Conservation (phyloP, 495 filamentous ascomycete genomes). For the Trichoderma reesei region DNA sequence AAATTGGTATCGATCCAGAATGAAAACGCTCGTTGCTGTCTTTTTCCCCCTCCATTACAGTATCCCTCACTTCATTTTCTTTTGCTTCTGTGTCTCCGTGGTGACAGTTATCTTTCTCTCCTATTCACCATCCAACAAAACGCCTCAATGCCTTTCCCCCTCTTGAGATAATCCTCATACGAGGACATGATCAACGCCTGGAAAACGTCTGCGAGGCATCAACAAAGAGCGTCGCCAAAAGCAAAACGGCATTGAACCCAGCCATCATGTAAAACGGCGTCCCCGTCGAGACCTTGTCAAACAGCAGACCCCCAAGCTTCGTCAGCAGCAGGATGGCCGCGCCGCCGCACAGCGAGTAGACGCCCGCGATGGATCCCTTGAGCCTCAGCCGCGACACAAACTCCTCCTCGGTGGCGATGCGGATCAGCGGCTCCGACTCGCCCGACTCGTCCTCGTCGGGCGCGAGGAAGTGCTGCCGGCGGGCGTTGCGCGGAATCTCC, state of each 20-base stretch:
- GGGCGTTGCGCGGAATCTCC: constrained; percentile 24
- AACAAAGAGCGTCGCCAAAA: constrained; percentile 46
- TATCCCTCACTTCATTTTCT: not conserved
- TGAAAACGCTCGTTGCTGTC: not conserved
- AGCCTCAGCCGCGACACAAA: constrained; percentile 44
- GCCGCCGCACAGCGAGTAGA: constrained; percentile 88
- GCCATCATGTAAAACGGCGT: constrained; percentile 92
- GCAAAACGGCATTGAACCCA: constrained; percentile 65
- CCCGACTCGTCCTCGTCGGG: constrained; percentile 12
- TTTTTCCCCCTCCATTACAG: not conserved
- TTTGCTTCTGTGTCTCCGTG: not conserved
- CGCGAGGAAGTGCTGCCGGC: constrained; percentile 24
- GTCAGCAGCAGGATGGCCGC: constrained; percentile 83
- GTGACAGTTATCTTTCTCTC: not conserved
- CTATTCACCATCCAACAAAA: not conserved
- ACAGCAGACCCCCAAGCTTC: constrained; percentile 80
- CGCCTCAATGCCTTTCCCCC: too few relatives aligned
- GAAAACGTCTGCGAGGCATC: constrained; percentile 18
- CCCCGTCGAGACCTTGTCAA: constrained; percentile 57
- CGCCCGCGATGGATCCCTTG: constrained; percentile 87
- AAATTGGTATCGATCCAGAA: not conserved
- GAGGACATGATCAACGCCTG: not conserved
- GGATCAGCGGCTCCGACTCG: constrained; percentile 27
- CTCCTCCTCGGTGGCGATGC: constrained; percentile 16
- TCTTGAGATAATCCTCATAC: not conserved